Evolutionary conservation across 2,329 filamentous ascomycete genomes (phyloP).

Genomic region (Fusarium chaquense): DNA sequence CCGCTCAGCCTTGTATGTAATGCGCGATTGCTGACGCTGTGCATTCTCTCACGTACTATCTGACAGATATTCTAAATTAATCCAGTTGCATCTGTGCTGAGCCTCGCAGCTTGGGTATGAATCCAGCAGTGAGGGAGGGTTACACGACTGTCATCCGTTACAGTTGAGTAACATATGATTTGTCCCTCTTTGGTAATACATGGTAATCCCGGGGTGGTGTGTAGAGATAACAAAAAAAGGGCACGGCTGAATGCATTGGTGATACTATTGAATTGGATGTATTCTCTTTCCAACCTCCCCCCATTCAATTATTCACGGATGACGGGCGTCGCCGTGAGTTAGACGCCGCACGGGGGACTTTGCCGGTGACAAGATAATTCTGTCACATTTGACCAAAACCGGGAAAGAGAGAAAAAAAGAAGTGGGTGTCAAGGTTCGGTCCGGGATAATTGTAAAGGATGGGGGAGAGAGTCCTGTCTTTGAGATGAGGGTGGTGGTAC

Average conservation of each 20-base stretch:
- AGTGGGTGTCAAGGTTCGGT: slow-evolving; percentile 18
- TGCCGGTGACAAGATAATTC: slow-evolving; percentile 1
- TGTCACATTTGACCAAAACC: slow-evolving; percentile 13
- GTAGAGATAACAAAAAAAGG: not conserved
- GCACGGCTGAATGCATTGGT: slow-evolving; percentile 10
- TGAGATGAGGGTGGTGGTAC: slow-evolving; percentile 5
- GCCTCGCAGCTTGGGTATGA: slow-evolving; percentile 37
- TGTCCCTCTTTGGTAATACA: not conserved
- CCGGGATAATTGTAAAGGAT: not conserved
- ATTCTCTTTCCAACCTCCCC: slow-evolving; percentile 2
- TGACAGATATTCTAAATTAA: slow-evolving; percentile 9
- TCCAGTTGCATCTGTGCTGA: slow-evolving; percentile 4
- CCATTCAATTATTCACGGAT: not conserved
- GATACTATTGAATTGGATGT: not conserved
- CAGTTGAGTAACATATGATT: not conserved
- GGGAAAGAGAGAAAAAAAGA: not conserved
- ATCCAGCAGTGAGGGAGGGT: slow-evolving; percentile 16
- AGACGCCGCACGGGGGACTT: slow-evolving; percentile 16
- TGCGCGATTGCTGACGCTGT: slow-evolving; percentile 28
- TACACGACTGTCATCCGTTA: slow-evolving; percentile 27
- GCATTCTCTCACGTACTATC: not conserved
- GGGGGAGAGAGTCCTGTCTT: not conserved
- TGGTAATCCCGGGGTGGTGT: not conserved
- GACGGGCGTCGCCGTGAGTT: slow-evolving; percentile 27
- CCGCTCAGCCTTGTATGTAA: slow-evolving; percentile 22